Evolutionary conservation across 805 yeast genomes (phyloP).

Genomic region (Jamesozyma hellenica): DNA sequence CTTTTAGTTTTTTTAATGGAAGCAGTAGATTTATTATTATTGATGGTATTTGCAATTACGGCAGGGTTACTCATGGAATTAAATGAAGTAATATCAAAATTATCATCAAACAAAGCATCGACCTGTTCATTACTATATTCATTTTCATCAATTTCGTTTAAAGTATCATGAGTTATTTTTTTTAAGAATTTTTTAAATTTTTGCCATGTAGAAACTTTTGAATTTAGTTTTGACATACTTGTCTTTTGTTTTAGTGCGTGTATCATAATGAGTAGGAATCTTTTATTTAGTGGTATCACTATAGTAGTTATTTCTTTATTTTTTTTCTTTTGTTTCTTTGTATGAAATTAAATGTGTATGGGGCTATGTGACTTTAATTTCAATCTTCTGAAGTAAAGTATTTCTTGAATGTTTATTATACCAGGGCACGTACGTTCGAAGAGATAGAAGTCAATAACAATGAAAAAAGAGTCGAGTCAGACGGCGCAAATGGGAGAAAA

Average conservation of each 20-base stretch:
- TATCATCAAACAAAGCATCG: slow-evolving; percentile 14
- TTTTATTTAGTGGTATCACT: no score
- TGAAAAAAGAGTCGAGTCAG: no score
- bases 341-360: no score
- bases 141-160: slow-evolving; percentile 13
- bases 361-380: no score
- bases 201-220: slow-evolving; percentile 9
- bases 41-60: background rate
- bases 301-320: no score
- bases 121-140: slow-evolving; percentile 14
- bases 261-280: background rate
- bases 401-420: no score
- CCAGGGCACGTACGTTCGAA: no score
- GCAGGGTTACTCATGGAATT: background rate
- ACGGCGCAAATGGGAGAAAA: no score
- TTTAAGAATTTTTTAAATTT: slow-evolving; percentile 18
- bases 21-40: background rate
- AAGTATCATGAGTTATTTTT: slow-evolving; percentile 15
- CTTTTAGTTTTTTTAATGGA: slow-evolving; percentile 1
- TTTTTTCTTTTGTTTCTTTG: no score
- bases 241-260: background rate
- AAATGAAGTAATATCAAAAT: background rate
- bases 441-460: no score
- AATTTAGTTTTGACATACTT: background rate
- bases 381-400: no score